Percentiles rank a stretch among this genome's conserved stretches.
Conservation (phyloP, 2,329 filamentous ascomycete species). For the Colletotrichum scovillei region DNA sequence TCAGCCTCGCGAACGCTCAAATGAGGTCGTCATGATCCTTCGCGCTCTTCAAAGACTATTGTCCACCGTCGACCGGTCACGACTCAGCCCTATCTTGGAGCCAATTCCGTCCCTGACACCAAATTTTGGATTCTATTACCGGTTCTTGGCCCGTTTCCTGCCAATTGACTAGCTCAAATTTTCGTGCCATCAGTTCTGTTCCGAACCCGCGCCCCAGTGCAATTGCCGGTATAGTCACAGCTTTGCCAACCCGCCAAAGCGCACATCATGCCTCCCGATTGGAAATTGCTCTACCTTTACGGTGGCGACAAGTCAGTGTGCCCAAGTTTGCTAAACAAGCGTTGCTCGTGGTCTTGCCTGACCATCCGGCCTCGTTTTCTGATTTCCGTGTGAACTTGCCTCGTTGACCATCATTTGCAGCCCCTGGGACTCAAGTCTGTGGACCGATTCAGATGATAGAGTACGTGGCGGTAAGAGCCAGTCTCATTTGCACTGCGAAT, state of each 20-base stretch:
- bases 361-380: neutral
- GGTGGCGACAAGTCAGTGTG: slow-evolving; percentile 52
- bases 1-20: neutral
- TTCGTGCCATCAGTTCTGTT: neutral
- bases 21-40: slow-evolving; percentile 14
- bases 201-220: neutral
- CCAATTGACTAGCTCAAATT: neutral
- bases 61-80: neutral
- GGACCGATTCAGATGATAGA: slow-evolving; percentile 79
- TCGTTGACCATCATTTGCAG: slow-evolving; percentile 47
- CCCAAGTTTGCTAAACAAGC: neutral
- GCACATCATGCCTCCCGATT: slow-evolving; percentile 24
- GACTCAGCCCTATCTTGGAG: slow-evolving; percentile 2
- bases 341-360: neutral
- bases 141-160: neutral
- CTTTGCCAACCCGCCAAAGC: neutral
- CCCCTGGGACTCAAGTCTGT: slow-evolving; percentile 69
- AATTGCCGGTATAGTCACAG: neutral
- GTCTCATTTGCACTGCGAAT: slow-evolving; percentile 57
- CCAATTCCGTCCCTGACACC: neutral
- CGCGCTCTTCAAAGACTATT: neutral
- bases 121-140: neutral
- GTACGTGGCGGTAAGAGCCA: slow-evolving; percentile 79
- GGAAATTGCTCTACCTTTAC: slow-evolving; percentile 48
- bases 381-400: neutral